A percentile compares a stretch with the other conserved stretches of the same genome.
Conservation (phyloP, 2,329 filamentous ascomycete genomes). For the Westerdykella ornata region DNA sequence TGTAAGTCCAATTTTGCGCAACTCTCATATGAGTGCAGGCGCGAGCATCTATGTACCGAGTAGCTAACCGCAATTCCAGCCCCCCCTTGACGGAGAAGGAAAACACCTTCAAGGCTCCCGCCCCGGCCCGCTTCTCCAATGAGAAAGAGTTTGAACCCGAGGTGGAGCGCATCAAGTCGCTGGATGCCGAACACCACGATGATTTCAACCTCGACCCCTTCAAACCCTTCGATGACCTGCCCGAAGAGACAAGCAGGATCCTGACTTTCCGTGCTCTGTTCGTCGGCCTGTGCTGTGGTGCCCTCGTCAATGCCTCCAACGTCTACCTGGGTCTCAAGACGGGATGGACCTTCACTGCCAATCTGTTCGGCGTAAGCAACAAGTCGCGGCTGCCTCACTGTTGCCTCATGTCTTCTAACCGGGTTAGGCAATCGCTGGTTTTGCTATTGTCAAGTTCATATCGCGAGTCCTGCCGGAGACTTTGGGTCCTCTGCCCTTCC, state of each 20-base stretch:
- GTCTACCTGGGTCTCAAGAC: conserved; percentile 53
- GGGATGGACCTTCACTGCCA: conserved; percentile 41
- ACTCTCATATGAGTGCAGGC: too few species aligned
- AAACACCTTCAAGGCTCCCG: conserved; percentile 29
- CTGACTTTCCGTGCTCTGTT: conserved; percentile 52
- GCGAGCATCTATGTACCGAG: conserved; percentile 1
- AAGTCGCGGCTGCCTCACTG: conserved; percentile 1
- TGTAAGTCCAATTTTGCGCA: conserved; percentile 8
- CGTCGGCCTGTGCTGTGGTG: conserved; percentile 51
- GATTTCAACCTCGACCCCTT: conserved; percentile 37
- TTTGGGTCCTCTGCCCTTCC: conserved; percentile 38
- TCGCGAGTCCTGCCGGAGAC: conserved; percentile 43
- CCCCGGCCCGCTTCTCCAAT: conserved; percentile 16
- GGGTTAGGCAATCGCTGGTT: conserved; percentile 50
- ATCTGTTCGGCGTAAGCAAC: conserved; percentile 19
- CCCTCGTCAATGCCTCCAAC: conserved; percentile 56
- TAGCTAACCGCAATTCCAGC: conserved; percentile 3
- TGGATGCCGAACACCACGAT: conserved; percentile 15
- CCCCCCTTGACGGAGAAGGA: conserved; percentile 33
- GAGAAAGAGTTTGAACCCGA: conserved; percentile 11
- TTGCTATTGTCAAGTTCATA: conserved; percentile 52
- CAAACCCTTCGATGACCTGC: conserved; percentile 39
- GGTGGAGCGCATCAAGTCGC: conserved; percentile 18
- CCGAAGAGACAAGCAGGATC: conserved; percentile 44
- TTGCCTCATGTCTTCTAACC: background rate